Percentiles rank a stretch among this genome's conserved stretches.
These are phyloP conservation scores for Mycocentrospora acerina DNA, from an alignment of 2,329 filamentous ascomycete species.

Conservation along the genomic window DNA sequence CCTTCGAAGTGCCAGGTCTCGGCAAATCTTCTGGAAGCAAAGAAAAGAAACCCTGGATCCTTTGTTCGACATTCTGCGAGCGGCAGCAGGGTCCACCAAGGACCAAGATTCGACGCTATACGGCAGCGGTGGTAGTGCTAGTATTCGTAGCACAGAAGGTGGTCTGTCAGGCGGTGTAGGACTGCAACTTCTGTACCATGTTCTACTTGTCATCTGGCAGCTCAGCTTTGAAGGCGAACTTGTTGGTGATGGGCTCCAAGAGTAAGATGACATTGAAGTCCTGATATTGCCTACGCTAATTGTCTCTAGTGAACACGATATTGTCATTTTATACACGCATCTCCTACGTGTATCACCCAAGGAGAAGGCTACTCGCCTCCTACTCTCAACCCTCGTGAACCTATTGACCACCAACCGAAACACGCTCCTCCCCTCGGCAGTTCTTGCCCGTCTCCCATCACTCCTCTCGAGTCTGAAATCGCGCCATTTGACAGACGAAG, in stretches of 20 bases:
- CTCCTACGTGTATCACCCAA: slow-evolving; percentile 91
- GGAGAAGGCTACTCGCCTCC: slow-evolving; percentile 92
- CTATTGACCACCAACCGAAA: slow-evolving; percentile 73
- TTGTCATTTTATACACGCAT: slow-evolving; percentile 88
- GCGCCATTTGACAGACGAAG: slow-evolving; percentile 54
- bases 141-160: slow-evolving; percentile 63
- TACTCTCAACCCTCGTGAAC: slow-evolving; percentile 87
- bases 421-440: slow-evolving; percentile 74
- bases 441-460: slow-evolving; percentile 76
- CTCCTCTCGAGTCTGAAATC: slow-evolving; percentile 60
- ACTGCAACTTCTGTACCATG: slow-evolving; percentile 89
- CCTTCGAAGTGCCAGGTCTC: slow-evolving; percentile 71
- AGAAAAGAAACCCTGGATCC: slow-evolving; percentile 81
- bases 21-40: slow-evolving; percentile 88
- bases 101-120: slow-evolving; percentile 65
- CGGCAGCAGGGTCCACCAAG: slow-evolving; percentile 72
- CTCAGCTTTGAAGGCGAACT: slow-evolving; percentile 80
- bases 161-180: slow-evolving; percentile 75
- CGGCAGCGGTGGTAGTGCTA: slow-evolving; percentile 47
- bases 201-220: slow-evolving; percentile 93
- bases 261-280: slow-evolving; percentile 57
- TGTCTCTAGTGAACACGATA: slow-evolving; percentile 78
- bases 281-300: slow-evolving; percentile 12
- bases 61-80: slow-evolving; percentile 75
- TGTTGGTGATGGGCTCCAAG: slow-evolving; percentile 78